Percentiles rank a stretch among this genome's conserved stretches.
phyloP scores from a whole-genome alignment of 2,329 filamentous ascomycete species.

The Taxawa tesnikishii region DNA sequence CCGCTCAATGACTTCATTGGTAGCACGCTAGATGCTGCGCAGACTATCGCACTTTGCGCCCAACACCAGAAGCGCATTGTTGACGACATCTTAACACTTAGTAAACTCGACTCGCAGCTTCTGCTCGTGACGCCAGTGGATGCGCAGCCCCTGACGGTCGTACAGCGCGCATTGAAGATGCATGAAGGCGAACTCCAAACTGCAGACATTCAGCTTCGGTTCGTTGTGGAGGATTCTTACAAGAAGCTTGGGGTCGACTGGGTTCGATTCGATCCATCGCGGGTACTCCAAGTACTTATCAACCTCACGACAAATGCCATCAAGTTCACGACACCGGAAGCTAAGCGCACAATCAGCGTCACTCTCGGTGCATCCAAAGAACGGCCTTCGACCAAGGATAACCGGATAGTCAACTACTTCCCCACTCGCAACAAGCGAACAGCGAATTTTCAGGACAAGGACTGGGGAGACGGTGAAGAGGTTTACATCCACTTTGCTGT shows the following conservation, averaged over 20 bases:
- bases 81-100: conserved; percentile 62
- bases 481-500: conserved; percentile 62
- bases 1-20: conserved; percentile 33
- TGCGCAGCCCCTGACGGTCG: conserved; percentile 53
- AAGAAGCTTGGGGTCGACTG: conserved; percentile 47
- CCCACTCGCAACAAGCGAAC: conserved; percentile 40
- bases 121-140: conserved; percentile 60
- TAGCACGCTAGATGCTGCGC: conserved; percentile 58
- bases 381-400: conserved; percentile 32
- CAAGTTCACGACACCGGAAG: conserved; percentile 61
- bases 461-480: conserved; percentile 58
- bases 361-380: conserved; percentile 51
- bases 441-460: conserved; percentile 37
- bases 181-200: conserved; percentile 64
- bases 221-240: conserved; percentile 52
- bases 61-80: conserved; percentile 71
- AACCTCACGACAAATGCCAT: conserved; percentile 72
- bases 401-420: conserved; percentile 46
- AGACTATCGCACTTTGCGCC: conserved; percentile 66
- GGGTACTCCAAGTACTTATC: conserved; percentile 67
- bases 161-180: conserved; percentile 60
- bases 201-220: conserved; percentile 54
- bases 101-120: conserved; percentile 65
- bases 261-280: conserved; percentile 61
- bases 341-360: conserved; percentile 51